phyloP scores from a whole-genome alignment of 2,329 filamentous ascomycete species.

The Alternaria metachromatica region DNA sequence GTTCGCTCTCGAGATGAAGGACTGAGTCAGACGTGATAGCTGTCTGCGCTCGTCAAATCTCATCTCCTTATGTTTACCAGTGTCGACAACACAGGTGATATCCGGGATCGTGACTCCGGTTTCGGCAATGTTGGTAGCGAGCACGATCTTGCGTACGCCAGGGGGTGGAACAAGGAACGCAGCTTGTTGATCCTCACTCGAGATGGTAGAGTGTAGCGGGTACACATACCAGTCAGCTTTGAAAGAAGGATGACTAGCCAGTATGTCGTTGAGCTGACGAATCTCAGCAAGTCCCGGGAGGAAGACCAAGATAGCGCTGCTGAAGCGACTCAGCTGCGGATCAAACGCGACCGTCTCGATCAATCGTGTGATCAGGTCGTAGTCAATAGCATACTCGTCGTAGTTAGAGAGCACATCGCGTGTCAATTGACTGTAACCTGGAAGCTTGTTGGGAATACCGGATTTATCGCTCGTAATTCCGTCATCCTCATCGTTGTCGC shows the following conservation, averaged over 20 bases:
- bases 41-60: slow-evolving; percentile 92
- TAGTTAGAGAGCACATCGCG: slow-evolving; percentile 76
- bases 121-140: slow-evolving; percentile 97
- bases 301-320: slow-evolving; percentile 92
- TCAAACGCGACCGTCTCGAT: slow-evolving; percentile 77
- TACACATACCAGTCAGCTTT: slow-evolving; percentile 81
- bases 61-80: slow-evolving; percentile 97
- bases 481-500: slow-evolving; percentile 57
- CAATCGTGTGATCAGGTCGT: slow-evolving; percentile 81
- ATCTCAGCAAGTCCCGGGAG: slow-evolving; percentile 95
- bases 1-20: slow-evolving; percentile 94
- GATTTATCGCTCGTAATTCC: slow-evolving; percentile 57
- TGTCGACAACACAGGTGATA: slow-evolving; percentile 95
- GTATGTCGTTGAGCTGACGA: slow-evolving; percentile 82
- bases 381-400: slow-evolving; percentile 92
- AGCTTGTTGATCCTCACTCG: slow-evolving; percentile 93
- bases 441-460: slow-evolving; percentile 69
- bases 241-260: slow-evolving; percentile 79
- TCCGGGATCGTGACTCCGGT: slow-evolving; percentile 99
- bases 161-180: slow-evolving; percentile 86
- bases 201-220: slow-evolving; percentile 91
- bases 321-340: slow-evolving; percentile 71
- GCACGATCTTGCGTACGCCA: slow-evolving; percentile 87
- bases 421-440: slow-evolving; percentile 78
- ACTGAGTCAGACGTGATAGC: slow-evolving; percentile 87